A percentile compares a stretch with the other conserved stretches of the same genome.
phyloP scores from a whole-genome alignment of 148 eudicot species.

The Rheum nobile region DNA sequence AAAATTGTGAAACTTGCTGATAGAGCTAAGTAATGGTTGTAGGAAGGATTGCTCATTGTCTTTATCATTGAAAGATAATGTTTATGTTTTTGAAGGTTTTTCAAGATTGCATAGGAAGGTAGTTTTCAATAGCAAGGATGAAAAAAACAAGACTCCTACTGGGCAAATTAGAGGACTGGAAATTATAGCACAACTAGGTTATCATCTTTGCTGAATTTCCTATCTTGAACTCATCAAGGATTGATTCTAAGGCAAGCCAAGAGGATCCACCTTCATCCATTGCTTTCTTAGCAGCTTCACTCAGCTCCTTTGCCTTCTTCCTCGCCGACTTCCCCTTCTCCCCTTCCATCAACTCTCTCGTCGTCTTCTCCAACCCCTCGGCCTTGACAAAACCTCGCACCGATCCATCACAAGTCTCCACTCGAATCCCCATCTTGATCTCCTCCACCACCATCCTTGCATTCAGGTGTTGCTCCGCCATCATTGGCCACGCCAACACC shows the following conservation, averaged over 20 bases:
- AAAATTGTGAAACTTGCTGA: too few species aligned
- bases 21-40: too few species aligned
- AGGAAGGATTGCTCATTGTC: too few species aligned
- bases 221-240: constrained; percentile 23
- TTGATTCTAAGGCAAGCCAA: constrained; percentile 30
- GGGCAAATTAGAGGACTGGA: not conserved
- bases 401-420: constrained; percentile 41
- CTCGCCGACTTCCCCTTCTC: constrained; percentile 36
- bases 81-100: not conserved
- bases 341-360: constrained; percentile 52
- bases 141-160: not conserved
- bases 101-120: not conserved
- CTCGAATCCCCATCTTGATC: constrained; percentile 49
- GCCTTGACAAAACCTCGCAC: constrained; percentile 47
- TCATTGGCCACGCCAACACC: constrained; percentile 65
- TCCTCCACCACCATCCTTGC: constrained; percentile 67
- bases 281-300: constrained; percentile 34
- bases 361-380: constrained; percentile 30
- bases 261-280: constrained; percentile 56
- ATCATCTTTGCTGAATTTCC: not conserved
- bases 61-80: not conserved
- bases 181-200: not conserved
- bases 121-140: not conserved
- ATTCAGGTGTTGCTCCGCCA: constrained; percentile 71
- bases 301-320: constrained; percentile 28